phyloP scores from a whole-genome alignment of 2,329 filamentous ascomycete genomes.

The Sporothrix pseudoabietina region DNA sequence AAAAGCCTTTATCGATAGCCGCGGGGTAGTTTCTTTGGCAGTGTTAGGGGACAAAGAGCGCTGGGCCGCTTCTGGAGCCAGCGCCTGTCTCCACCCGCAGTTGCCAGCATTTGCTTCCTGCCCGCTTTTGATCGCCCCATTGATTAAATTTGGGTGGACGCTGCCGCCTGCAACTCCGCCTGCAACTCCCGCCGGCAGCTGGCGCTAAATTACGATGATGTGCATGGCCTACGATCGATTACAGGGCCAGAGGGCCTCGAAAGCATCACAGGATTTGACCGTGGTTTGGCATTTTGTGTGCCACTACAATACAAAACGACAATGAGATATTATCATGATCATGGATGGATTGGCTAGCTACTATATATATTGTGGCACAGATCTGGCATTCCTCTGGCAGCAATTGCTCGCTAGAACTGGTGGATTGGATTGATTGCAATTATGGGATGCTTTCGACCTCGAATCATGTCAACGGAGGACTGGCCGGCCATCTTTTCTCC shows the following conservation, averaged over 20 bases:
- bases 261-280: background rate
- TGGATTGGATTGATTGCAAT: background rate
- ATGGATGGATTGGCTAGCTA: background rate
- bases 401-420: background rate
- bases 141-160: background rate
- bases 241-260: background rate
- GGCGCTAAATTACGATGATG: conserved; percentile 9
- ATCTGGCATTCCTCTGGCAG: background rate
- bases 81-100: background rate
- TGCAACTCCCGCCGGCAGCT: background rate
- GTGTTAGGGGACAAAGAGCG: background rate
- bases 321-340: background rate
- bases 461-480: background rate
- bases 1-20: conserved; percentile 28
- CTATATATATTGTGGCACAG: background rate
- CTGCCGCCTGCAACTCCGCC: conserved; percentile 1
- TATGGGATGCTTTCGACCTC: background rate
- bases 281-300: background rate
- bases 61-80: conserved; percentile 12
- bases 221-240: background rate
- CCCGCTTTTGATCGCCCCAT: conserved; percentile 5
- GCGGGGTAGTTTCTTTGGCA: conserved; percentile 23
- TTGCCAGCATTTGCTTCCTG: background rate
- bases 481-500: background rate
- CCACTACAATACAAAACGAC: background rate